Conservation (phyloP, 2,329 filamentous ascomycete species). For the Cladosporium cucumerinum region DNA sequence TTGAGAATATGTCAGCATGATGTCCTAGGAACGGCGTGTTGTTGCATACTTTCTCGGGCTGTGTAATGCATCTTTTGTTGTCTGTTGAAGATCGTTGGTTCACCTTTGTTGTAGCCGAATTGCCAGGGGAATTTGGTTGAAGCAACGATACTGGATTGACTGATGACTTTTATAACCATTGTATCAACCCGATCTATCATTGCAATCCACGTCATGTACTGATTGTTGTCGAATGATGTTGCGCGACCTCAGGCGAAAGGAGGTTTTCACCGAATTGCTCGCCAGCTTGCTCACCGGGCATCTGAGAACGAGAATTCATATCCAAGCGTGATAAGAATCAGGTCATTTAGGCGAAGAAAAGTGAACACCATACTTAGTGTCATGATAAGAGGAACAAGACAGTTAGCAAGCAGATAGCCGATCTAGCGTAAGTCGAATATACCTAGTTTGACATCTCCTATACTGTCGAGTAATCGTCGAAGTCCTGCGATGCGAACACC, state of each 20-base stretch:
- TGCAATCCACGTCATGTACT: background rate
- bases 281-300: background rate
- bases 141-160: background rate
- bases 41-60: background rate
- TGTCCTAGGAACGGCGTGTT: background rate
- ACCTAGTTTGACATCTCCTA: background rate
- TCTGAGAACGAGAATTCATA: background rate
- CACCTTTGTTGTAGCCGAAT: background rate
- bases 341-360: background rate
- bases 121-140: background rate
- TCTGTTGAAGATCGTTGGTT: background rate
- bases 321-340: background rate
- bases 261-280: background rate
- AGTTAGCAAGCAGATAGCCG: background rate
- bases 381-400: background rate
- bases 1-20: slow-evolving; percentile 37
- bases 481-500: no score
- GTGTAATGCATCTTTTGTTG: background rate
- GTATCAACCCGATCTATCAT: background rate
- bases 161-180: background rate
- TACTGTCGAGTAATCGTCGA: background rate
- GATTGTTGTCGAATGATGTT: background rate
- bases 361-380: background rate
- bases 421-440: background rate
- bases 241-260: background rate